These are phyloP conservation scores for Penicillium sp. DNA, from an alignment of 2,329 filamentous ascomycete genomes.

Conservation along the genomic window DNA sequence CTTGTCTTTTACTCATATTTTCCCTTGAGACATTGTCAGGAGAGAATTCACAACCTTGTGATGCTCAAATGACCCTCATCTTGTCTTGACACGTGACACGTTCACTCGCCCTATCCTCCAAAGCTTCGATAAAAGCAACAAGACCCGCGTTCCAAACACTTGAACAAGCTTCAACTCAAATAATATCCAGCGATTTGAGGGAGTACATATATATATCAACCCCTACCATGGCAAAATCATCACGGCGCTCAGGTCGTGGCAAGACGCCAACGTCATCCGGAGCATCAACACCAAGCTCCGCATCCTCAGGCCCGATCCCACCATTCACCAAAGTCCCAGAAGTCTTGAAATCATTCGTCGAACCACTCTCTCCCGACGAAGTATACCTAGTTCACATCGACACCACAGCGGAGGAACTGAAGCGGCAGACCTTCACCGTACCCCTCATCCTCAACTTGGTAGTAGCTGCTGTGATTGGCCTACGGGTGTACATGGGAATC, in stretches of 20 bases:
- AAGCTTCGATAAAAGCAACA: slow-evolving; percentile 4
- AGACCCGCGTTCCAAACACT: background rate
- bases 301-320: slow-evolving; percentile 45
- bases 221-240: slow-evolving; percentile 36
- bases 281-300: slow-evolving; percentile 33
- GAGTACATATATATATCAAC: background rate
- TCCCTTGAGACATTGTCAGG: slow-evolving; percentile 8
- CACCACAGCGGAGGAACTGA: slow-evolving; percentile 64
- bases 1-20: background rate
- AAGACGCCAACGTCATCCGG: slow-evolving; percentile 30
- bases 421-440: slow-evolving; percentile 78
- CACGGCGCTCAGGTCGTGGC: slow-evolving; percentile 29
- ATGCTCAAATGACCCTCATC: slow-evolving; percentile 8
- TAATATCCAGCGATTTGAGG: background rate
- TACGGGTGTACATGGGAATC: slow-evolving; percentile 65
- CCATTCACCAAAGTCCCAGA: slow-evolving; percentile 68
- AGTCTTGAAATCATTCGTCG: slow-evolving; percentile 63
- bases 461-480: slow-evolving; percentile 62
- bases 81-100: slow-evolving; percentile 18
- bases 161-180: background rate
- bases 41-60: slow-evolving; percentile 1
- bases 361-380: slow-evolving; percentile 63
- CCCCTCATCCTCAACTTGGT: slow-evolving; percentile 72
- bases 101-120: slow-evolving; percentile 9
- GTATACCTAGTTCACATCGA: slow-evolving; percentile 87